A percentile compares a stretch with the other conserved stretches of the same genome.
phyloP scores from a whole-genome alignment of 2,329 filamentous ascomycete genomes.

The Ilyonectria sp. region DNA sequence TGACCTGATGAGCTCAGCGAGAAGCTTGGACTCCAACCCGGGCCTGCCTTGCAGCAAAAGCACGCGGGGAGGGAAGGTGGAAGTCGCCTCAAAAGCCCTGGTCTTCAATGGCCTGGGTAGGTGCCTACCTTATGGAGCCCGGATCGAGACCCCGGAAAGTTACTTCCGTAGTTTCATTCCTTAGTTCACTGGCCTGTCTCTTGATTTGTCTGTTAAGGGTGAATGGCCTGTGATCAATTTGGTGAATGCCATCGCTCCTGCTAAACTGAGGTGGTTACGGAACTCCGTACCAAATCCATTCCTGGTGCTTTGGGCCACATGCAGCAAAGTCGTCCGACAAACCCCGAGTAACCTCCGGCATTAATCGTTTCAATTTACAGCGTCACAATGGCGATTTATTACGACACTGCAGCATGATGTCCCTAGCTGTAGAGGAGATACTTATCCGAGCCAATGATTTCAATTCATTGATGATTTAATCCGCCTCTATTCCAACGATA shows the following conservation, averaged over 20 bases:
- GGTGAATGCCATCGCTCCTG: too few relatives aligned
- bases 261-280: background rate
- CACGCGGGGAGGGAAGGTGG: slow-evolving; percentile 29
- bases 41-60: slow-evolving; percentile 15
- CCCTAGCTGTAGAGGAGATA: too few relatives aligned
- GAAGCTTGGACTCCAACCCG: slow-evolving; percentile 35
- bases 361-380: too few relatives aligned
- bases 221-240: background rate
- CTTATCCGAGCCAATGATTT: too few relatives aligned
- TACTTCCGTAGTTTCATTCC: slow-evolving; percentile 8
- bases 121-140: background rate
- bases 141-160: slow-evolving; percentile 20
- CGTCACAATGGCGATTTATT: background rate
- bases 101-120: background rate
- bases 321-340: background rate
- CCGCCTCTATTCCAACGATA: too few relatives aligned
- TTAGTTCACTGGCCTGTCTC: background rate
- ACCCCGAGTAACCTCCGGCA: too few relatives aligned
- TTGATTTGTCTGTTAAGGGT: too few relatives aligned
- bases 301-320: background rate
- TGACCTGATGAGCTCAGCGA: slow-evolving; percentile 45
- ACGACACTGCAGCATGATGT: background rate
- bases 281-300: background rate
- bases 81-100: slow-evolving; percentile 25
- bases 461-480: too few relatives aligned